Conservation (phyloP, 73 alveolate genomes). For the Urostyla sp. region DNA sequence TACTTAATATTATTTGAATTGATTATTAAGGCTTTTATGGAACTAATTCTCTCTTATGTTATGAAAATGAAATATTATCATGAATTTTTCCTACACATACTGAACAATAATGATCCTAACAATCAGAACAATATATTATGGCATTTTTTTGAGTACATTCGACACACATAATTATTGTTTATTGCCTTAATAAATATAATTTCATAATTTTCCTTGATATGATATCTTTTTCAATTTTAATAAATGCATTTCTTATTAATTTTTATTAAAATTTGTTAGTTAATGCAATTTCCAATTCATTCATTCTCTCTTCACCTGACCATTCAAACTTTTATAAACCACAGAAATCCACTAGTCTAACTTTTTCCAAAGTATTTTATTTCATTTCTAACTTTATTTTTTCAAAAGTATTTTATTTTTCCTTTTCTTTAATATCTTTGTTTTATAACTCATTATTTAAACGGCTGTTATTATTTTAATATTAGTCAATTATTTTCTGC, state of each 20-base stretch:
- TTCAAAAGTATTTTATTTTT: not conserved
- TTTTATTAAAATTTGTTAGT: not conserved
- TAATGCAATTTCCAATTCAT: conserved; percentile 27
- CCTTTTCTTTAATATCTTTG: not conserved
- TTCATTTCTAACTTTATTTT: not conserved
- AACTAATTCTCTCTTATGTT: not conserved
- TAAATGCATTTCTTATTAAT: conserved; percentile 2
- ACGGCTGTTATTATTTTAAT: not conserved
- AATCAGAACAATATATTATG: conserved; percentile 2
- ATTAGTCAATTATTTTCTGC: not conserved
- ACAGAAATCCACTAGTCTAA: conserved; percentile 1
- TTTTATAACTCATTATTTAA: not conserved
- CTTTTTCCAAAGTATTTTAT: not conserved
- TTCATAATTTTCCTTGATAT: conserved; percentile 12
- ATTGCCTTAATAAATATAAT: conserved; percentile 24
- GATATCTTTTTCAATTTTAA: conserved; percentile 40
- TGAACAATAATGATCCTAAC: conserved; percentile 50
- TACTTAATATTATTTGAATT: not conserved
- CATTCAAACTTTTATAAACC: conserved; percentile 21
- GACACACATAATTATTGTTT: conserved; percentile 26
- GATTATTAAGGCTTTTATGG: not conserved
- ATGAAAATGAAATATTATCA: not conserved
- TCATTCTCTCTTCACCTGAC: conserved; percentile 4
- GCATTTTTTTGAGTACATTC: conserved; percentile 3
- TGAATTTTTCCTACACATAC: conserved; percentile 21